Percentiles rank a stretch among this genome's conserved stretches.
Evolutionary conservation across 177 flowering plant genomes (phyloP).

Genomic region (Tripterygium wilfordii): DNA sequence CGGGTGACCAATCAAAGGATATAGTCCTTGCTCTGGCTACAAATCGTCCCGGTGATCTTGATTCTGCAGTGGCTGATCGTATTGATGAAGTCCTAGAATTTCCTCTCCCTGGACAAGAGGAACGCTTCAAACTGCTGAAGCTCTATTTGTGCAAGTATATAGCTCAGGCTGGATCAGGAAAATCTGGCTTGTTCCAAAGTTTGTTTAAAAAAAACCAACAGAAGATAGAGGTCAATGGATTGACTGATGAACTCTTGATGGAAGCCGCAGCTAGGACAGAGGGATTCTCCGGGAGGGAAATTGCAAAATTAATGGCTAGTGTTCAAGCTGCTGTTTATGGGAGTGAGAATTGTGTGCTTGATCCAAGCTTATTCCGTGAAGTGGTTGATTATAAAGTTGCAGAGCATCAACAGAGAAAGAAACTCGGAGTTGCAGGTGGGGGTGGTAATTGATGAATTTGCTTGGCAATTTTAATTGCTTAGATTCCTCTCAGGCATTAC

Average conservation of each 20-base stretch:
- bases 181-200: conserved; percentile 42
- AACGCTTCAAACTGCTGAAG: conserved; percentile 74
- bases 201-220: conserved; percentile 51
- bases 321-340: conserved; percentile 98
- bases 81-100: conserved; percentile 89
- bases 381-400: conserved; percentile 96
- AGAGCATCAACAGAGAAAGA: conserved; percentile 84
- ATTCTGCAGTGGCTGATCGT: conserved; percentile 93
- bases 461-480: no score
- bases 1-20: conserved; percentile 98
- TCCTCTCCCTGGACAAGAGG: conserved; percentile 86
- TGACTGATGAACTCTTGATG: conserved; percentile 61
- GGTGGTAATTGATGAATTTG: no score
- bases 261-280: conserved; percentile 88
- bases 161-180: conserved; percentile 56
- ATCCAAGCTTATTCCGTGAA: conserved; percentile 70
- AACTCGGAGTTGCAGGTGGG: no score
- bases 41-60: conserved; percentile 96
- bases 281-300: conserved; percentile 96
- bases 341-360: conserved; percentile 69
- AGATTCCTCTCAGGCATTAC: no score
- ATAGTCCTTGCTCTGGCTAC: conserved; percentile 97
- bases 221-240: conserved; percentile 72
- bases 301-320: conserved; percentile 93
- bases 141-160: conserved; percentile 89